Percentiles rank a stretch among this genome's conserved stretches.
Evolutionary conservation across 148 eudicot genomes (phyloP).

Genomic region (Silene latifolia): DNA sequence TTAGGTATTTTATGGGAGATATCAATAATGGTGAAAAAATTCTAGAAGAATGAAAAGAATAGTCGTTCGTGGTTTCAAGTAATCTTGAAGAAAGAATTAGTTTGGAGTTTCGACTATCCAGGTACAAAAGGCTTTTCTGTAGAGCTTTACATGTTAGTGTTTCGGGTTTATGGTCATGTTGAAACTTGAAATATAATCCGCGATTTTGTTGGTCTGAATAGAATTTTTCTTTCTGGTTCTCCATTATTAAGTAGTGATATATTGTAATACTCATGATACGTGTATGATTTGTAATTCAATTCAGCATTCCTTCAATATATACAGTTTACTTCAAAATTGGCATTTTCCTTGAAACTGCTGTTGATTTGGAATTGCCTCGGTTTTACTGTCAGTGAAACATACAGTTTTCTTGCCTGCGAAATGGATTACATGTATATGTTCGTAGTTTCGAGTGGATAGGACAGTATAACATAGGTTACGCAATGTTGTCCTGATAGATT

Average conservation of each 20-base stretch:
- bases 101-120: slow-evolving; percentile 9
- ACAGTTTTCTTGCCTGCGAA: neutral
- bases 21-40: too few relatives aligned
- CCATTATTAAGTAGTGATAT: slow-evolving; percentile 22
- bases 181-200: slow-evolving; percentile 13
- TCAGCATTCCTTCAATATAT: slow-evolving; percentile 1
- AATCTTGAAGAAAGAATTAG: neutral
- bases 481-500: neutral
- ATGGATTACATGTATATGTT: neutral
- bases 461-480: neutral
- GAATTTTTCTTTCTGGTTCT: slow-evolving; percentile 18
- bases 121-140: slow-evolving; percentile 18
- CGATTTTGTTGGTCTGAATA: slow-evolving; percentile 9
- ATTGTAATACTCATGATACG: slow-evolving; percentile 21
- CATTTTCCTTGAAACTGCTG: slow-evolving; percentile 6
- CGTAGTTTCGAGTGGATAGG: too few relatives aligned
- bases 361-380: slow-evolving; percentile 3
- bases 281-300: slow-evolving; percentile 13
- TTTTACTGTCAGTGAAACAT: neutral
- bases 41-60: slow-evolving; percentile 70
- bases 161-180: slow-evolving; percentile 18
- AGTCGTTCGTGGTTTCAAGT: slow-evolving; percentile 28
- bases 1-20: too few relatives aligned
- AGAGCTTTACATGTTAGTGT: neutral
- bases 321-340: neutral